Conservation (phyloP, 2,329 filamentous ascomycete genomes). For the Fusarium denticulatum region DNA sequence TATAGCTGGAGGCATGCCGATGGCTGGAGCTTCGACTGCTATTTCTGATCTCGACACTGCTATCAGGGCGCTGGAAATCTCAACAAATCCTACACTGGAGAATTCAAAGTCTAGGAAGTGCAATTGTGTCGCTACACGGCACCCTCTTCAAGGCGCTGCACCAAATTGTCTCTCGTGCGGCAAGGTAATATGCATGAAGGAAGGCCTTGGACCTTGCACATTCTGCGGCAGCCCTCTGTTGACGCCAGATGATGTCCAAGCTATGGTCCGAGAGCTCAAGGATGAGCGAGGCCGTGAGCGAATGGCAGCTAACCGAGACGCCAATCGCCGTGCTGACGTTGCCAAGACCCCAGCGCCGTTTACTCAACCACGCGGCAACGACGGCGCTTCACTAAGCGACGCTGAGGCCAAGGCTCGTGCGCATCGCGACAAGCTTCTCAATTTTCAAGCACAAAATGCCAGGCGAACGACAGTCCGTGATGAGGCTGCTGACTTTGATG, state of each 20-base stretch:
- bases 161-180: constrained; percentile 94
- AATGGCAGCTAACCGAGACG: constrained; percentile 81
- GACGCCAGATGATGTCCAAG: constrained; percentile 77
- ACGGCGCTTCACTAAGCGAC: constrained; percentile 56
- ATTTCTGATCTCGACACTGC: constrained; percentile 79
- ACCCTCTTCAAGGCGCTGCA: constrained; percentile 88
- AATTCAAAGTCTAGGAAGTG: constrained; percentile 72
- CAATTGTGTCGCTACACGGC: constrained; percentile 86
- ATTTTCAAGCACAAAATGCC: constrained; percentile 87
- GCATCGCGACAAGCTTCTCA: constrained; percentile 82
- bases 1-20: constrained; percentile 80
- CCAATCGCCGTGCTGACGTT: constrained; percentile 73
- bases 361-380: constrained; percentile 55
- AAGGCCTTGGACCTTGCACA: constrained; percentile 93
- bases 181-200: constrained; percentile 94
- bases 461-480: constrained; percentile 85
- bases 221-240: constrained; percentile 84
- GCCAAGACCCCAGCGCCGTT: constrained; percentile 70
- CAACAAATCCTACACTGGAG: constrained; percentile 81
- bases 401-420: constrained; percentile 76
- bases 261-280: constrained; percentile 84
- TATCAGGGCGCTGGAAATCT: constrained; percentile 89
- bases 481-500: constrained; percentile 76
- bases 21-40: constrained; percentile 82
- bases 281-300: constrained; percentile 88